Percentiles rank a stretch among this genome's conserved stretches.
Evolutionary conservation across 1,139 yeast species (phyloP).

Genomic region (Protomyces lactucae-debilis): DNA sequence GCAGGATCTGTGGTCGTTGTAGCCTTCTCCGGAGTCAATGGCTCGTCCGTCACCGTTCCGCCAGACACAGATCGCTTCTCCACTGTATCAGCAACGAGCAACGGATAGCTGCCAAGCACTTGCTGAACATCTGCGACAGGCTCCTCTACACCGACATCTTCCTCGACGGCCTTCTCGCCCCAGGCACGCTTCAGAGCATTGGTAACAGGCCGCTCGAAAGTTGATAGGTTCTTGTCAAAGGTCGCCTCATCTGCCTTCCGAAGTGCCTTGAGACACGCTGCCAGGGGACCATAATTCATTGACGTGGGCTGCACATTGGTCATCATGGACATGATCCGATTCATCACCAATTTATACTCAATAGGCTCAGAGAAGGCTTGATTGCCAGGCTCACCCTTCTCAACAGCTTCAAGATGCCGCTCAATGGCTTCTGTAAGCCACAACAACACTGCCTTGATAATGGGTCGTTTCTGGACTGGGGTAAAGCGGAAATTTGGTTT

Average conservation of each 20-base stretch:
- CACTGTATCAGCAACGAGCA: background rate
- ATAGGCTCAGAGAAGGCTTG: slow-evolving; percentile 15
- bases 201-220: slow-evolving; percentile 27
- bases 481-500: slow-evolving; percentile 27
- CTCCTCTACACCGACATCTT: slow-evolving; percentile 18
- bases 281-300: slow-evolving; percentile 28
- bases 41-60: background rate
- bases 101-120: slow-evolving; percentile 27
- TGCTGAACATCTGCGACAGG: slow-evolving; percentile 29
- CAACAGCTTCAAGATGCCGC: slow-evolving; percentile 12
- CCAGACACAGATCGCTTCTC: background rate
- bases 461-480: slow-evolving; percentile 29
- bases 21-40: background rate
- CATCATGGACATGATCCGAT: slow-evolving; percentile 30
- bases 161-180: slow-evolving; percentile 27
- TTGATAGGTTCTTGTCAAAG: slow-evolving; percentile 28
- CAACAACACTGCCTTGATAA: slow-evolving; percentile 30
- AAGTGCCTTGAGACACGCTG: slow-evolving; percentile 21
- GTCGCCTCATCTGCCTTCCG: slow-evolving; percentile 18
- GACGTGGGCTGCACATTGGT: slow-evolving; percentile 28
- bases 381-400: slow-evolving; percentile 22
- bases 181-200: slow-evolving; percentile 28
- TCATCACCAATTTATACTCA: slow-evolving; percentile 24
- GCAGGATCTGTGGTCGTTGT: background rate
- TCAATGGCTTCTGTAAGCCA: slow-evolving; percentile 30